Evolutionary conservation across 768 basidiomycete genomes (phyloP), one percentile per base, ranked within the genome.

Genomic region (Leccinellum albellum): DNA sequence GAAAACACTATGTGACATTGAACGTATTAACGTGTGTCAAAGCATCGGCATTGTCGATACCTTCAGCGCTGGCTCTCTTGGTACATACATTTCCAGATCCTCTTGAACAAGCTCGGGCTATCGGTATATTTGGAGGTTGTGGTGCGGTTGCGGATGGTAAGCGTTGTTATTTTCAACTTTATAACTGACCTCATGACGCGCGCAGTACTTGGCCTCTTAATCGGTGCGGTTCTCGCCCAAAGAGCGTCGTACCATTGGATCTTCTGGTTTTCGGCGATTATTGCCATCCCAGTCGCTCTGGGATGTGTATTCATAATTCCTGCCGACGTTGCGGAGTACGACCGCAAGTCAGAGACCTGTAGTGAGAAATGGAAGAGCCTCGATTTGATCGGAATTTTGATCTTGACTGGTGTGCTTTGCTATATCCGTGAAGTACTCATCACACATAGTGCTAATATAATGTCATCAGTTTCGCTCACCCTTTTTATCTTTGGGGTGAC

Each of bases 41-140:
- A 74, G 79, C 73, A 13, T 81, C 79, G 20, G 73, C 81, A 2
- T 66, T 82, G 71, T 79, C 78, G 9, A 75, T 82, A 35, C 82
- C 82, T 3, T 79, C 81, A 3, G 78, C 81, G 6, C 66, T 79
- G n/a, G 69, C 76, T 37, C 71, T 85, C 32, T 73, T 83, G 23
- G 79, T 83, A 6, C 74, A 76, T 45, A 69, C 80, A 61, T 84
- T 79, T 66, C 78, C 81, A 0, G 75, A 79, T 13, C 77, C 77
- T 6, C 60, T 57, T 6, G 72, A 76, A 46, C 82, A 84, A 60
- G 75, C 80, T 45, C 73, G 71, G 24, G 83, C 80, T 9, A 74
- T 85, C 20, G 74, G 73, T 8, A 57, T 78, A 0, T 78, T 82
- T 57, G 79, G 78, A 51, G 75, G 77, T 13, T 71, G 74, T 48